These are phyloP conservation scores for Melampsora larici-populina DNA, from an alignment of 1,284 basidiomycete species.

Conservation along the genomic window DNA sequence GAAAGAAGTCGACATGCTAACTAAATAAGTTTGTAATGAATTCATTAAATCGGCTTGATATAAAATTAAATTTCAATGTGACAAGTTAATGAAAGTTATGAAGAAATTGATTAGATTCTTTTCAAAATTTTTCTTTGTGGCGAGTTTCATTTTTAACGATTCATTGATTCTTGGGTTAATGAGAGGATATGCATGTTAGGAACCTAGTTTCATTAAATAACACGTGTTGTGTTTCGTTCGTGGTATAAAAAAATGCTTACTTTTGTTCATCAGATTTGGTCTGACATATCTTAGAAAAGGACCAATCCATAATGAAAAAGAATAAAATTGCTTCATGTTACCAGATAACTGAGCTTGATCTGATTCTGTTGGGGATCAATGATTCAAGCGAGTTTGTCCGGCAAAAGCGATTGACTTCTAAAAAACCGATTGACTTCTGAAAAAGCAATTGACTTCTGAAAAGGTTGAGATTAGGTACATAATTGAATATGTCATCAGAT, in stretches of 20 bases:
- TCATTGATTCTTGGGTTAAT: constrained; percentile 62
- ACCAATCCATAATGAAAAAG: no score
- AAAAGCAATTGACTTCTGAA: no score
- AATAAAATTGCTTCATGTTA: no score
- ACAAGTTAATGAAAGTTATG: constrained; percentile 68
- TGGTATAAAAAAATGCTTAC: neutral
- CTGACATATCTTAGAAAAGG: constrained; percentile 25
- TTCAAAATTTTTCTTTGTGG: constrained; percentile 79
- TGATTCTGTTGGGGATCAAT: no score
- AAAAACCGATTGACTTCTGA: no score
- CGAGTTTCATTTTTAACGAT: constrained; percentile 55
- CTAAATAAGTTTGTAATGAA: constrained; percentile 83
- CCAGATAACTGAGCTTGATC: no score
- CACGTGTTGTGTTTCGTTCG: neutral
- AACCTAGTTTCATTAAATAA: constrained; percentile 54
- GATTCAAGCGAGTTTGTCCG: no score
- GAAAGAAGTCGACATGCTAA: constrained; percentile 88
- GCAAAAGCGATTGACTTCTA: no score
- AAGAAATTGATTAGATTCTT: constrained; percentile 77
- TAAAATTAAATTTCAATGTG: constrained; percentile 67
- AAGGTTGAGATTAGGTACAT: no score
- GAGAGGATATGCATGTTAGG: constrained; percentile 83
- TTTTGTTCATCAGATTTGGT: neutral
- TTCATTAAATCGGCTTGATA: constrained; percentile 74
- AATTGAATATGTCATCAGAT: no score